Evolutionary conservation across 1,284 basidiomycete genomes (phyloP), one percentile per base, ranked within the genome.

Genomic region (Termitomyces sp.): DNA sequence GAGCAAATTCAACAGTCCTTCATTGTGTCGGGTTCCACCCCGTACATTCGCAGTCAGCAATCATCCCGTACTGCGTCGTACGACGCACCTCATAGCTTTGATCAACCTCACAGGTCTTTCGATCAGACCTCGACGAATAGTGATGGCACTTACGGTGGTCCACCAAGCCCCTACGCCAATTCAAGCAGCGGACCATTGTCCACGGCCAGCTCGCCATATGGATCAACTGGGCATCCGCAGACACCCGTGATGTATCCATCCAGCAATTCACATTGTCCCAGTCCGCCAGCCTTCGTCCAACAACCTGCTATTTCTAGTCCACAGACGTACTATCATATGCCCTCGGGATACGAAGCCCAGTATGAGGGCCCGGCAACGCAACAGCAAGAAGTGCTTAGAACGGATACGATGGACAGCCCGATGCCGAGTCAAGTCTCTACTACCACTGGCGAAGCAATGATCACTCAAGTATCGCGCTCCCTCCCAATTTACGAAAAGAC

Each of bases 181-280:
- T 57, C 54, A 40, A 57, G 47, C 41, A 42, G 21, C 33, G 58
- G 40, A 21, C 48, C 53, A 8, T 48, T 59, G 9, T 63, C 64
- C 12, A 26, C 54, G 8, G 59, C 61, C 10, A 61, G 64, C 39
- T 68, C 68, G n/a, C 67, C 69, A 5, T 69, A 67, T 54, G 58
- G 62, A n/a, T 58, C 61, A n/a, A 55, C 57, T 49, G 61, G 61
- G 7, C 64, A 65, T 31, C 62, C 66, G 6, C 56, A 62, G 39
- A 68, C 69, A 19, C 67, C 68, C 8, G 15, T 21, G 5, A 64
- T 64, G 3, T 68, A 67, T 46, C 57, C 49, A 24, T n/a, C 58
- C 31, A 49, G 21, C 36, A 47, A 24, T 34, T 58, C 62, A 5
- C 60, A 65, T 21, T 55, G 62, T 41, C 53, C 62, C 40, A 65